Conservation (phyloP, 345 rosid genomes). For the Zanthoxylum bungeanum region DNA sequence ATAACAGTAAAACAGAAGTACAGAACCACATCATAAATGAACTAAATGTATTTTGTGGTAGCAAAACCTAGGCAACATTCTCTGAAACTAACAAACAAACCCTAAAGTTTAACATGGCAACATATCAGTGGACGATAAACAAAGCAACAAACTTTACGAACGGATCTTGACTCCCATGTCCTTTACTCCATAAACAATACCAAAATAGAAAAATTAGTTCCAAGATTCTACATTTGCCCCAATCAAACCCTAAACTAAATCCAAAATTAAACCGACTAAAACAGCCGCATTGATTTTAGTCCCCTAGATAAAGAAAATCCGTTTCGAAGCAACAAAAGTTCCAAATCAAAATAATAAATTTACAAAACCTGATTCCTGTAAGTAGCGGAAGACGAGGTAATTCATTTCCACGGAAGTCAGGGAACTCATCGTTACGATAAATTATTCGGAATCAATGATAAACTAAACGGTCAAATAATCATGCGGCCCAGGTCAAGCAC, state of each 20-base stretch:
- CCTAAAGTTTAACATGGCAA: neutral
- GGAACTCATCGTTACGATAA: constrained; percentile 46
- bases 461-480: neutral
- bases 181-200: neutral
- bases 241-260: constrained; percentile 23
- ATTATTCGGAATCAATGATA: neutral
- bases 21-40: neutral
- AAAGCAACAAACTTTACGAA: neutral
- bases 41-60: neutral
- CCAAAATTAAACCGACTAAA: neutral
- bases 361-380: constrained; percentile 78
- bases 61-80: neutral
- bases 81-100: neutral
- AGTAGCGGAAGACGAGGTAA: constrained; percentile 88
- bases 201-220: neutral
- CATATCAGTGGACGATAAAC: neutral
- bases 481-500: constrained; percentile 4
- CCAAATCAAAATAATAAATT: neutral
- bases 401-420: constrained; percentile 83
- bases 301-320: neutral
- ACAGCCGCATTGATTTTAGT: neutral
- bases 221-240: neutral
- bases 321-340: neutral
- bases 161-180: constrained; percentile 15
- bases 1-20: too few species aligned